Evolutionary conservation across 2,329 filamentous ascomycete genomes (phyloP), one percentile per base, ranked within the genome.

Genomic region (Metarhizium brunneum): DNA sequence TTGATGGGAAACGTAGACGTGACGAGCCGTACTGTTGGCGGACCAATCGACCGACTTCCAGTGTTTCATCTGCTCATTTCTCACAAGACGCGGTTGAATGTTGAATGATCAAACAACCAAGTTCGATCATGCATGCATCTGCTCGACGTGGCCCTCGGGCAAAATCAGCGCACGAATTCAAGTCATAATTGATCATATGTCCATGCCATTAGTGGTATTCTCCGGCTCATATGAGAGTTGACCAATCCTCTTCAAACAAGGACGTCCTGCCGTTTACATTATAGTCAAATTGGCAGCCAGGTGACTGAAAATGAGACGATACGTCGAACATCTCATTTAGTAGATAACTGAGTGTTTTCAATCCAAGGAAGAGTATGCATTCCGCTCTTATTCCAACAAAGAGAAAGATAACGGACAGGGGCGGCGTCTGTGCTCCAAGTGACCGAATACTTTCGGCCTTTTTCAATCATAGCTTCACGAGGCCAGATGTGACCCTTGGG

Each of bases 401-500:
- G 25, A 42, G 4, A 18, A 20, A 51, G 48, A 1, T 25, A 25
- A 25, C 25, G 4, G 25, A 45, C 38, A 8, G 14, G 3, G 38
- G 11, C n/a, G 42, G 32, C 32, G 32, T 35, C 10, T 35, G 6
- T 35, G 3, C 18, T 25, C 16, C 42, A 45, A n/a, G 42, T 38
- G 20, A 35, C 59, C 59, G 59, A 60, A 53, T 52, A 55, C 36
- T 59, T 58, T 60, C 59, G 59, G 56, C 56, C 52, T 55, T 48
- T 8, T 20, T 25, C 35, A 32, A 40, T 11, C 29, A 6, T 14
- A 13, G 45, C 16, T 20, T 45, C n/a, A 6, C 42, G 6, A 45
- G 18, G 42, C n/a, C 42, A 18, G 1, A 45, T 14, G n/a, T 10
- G 32, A 25, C n/a, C 18, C 7, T 43, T 45, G 42, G 16, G 18